Base-by-base conservation (phyloP, 345 rosid genomes). In the Syzygium aromaticum region DNA sequence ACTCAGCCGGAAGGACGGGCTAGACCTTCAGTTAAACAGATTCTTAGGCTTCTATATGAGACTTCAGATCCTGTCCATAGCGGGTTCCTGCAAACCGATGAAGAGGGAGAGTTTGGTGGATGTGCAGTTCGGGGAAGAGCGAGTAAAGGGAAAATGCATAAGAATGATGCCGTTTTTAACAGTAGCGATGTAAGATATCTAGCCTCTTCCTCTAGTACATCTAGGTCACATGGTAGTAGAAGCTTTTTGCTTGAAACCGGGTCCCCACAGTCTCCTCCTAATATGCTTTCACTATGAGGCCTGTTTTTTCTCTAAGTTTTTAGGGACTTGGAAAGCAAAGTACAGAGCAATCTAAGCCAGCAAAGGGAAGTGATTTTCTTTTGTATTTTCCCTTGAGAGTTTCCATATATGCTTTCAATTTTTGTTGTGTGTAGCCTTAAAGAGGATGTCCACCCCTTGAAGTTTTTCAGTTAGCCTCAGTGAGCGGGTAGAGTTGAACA, bases 21-120 rank as follows among this genome's bases (percentile, higher is more conserved):
- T 53, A 93, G 99, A 91, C 98, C 98, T 90, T 95, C 98, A 0
- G 94, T 97, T 87, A 97, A 97, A 89, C 98, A 97, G 84, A 96
- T 96, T 49, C 94, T 96, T 51, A 89, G 97, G 92, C 93, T 96
- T 77, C 90, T 96, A 90, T 95, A 94, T 3, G 98, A 97, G 90
- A 95, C 98, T 89, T 95, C 93, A 51, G 99, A 97, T 87, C 98
- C 97, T 0, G 88, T 94, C 90, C 96, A 95, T 77, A 91, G 95
- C 21, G 95, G 97, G 86, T 93, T 96, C 87, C 89, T 94, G 77
- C 91, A 86, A 86, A 94, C 98, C 0, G 92, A 92, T 85, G 98
- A 95, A 84, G 95, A 92, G 56, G 95, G 93, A 88, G 96, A 93
- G 67, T 88, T 86, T 30, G 95, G 92, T 85, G 98, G 94, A 59